A percentile compares a stretch with the other conserved stretches of the same genome.
Conservation (phyloP, 441 rosid genomes). For the Gossypium davidsonii region DNA sequence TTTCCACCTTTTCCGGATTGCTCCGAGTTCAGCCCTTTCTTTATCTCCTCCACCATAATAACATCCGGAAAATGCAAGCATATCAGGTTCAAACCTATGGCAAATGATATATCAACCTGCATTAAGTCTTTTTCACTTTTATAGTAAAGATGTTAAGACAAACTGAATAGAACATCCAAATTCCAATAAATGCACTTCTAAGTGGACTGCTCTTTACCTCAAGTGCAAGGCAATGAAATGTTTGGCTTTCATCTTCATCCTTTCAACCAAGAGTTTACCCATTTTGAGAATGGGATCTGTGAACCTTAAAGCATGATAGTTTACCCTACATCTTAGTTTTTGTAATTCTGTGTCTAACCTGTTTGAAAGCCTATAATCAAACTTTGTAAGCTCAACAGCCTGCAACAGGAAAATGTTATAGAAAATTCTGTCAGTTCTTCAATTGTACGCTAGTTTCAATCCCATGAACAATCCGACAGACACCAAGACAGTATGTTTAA, state of each 20-base stretch:
- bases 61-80: slow-evolving; percentile 56
- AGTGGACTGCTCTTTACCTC: slow-evolving; percentile 30
- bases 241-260: slow-evolving; percentile 47
- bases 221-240: slow-evolving; percentile 61
- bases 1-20: slow-evolving; percentile 45
- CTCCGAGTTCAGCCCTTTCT: slow-evolving; percentile 36
- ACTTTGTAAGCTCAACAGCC: slow-evolving; percentile 67
- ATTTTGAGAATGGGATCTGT: slow-evolving; percentile 42
- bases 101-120: slow-evolving; percentile 2
- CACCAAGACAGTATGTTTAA: not conserved
- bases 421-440: not conserved
- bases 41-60: slow-evolving; percentile 45
- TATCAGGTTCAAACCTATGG: slow-evolving; percentile 43
- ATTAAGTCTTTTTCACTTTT: not conserved
- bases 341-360: slow-evolving; percentile 45
- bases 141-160: no score
- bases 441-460: not conserved
- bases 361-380: slow-evolving; percentile 64
- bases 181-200: no score
- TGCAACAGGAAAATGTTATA: slow-evolving; percentile 23
- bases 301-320: slow-evolving; percentile 56
- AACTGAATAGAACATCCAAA: no score
- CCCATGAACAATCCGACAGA: not conserved
- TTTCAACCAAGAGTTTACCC: slow-evolving; percentile 44
- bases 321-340: slow-evolving; percentile 66